These are phyloP conservation scores for Aquilaria yunnanensis DNA, from an alignment of 345 rosid genomes.

Conservation along the genomic window DNA sequence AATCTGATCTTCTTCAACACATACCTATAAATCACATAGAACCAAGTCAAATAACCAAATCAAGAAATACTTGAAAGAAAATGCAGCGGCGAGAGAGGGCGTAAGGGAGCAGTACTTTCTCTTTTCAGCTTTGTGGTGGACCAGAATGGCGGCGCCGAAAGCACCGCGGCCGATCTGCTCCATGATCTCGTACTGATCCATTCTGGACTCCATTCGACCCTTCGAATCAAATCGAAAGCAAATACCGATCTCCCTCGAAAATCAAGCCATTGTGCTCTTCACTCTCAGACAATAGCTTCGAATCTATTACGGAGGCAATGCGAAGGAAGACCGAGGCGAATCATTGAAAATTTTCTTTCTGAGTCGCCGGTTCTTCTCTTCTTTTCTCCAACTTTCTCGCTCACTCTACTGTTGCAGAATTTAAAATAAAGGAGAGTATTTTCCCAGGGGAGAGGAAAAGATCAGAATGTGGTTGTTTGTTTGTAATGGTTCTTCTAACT, in stretches of 20 bases:
- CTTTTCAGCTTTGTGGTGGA: constrained; percentile 83
- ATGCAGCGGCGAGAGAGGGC: neutral
- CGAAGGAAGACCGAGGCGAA: neutral
- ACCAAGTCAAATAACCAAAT: neutral
- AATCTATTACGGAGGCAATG: constrained; percentile 12
- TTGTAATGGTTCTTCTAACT: neutral
- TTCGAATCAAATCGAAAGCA: neutral
- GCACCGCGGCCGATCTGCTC: constrained; percentile 99
- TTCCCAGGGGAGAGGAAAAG: neutral
- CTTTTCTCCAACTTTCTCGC: constrained; percentile 9
- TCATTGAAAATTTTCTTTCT: neutral
- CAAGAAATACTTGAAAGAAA: neutral
- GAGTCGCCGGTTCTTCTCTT: neutral
- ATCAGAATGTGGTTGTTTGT: neutral
- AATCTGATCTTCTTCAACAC: constrained; percentile 98
- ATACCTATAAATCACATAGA: constrained; percentile 44
- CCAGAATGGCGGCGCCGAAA: constrained; percentile 96
- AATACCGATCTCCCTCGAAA: constrained; percentile 4
- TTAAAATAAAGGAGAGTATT: neutral
- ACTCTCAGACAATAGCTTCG: constrained; percentile 12
- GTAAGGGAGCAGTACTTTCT: constrained; percentile 45
- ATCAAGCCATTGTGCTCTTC: constrained; percentile 16
- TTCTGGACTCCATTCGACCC: constrained; percentile 73
- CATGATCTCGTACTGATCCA: constrained; percentile 99
- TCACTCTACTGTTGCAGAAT: constrained; percentile 3